Evolutionary conservation across 345 rosid species (phyloP).

Genomic region (Eucalyptus sideroxylon): DNA sequence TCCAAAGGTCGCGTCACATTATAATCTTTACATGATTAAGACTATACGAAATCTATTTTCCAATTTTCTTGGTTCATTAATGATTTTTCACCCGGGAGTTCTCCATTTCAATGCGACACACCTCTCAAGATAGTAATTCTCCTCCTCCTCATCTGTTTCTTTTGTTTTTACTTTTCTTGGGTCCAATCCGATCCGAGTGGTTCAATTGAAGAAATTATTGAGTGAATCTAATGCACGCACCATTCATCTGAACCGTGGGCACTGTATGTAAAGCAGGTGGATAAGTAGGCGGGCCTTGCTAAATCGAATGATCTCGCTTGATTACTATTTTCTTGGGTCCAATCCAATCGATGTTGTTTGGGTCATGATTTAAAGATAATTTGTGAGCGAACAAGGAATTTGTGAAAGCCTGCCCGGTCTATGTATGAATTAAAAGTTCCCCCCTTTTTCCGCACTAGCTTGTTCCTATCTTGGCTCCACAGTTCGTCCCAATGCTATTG

Average conservation of each 20-base stretch:
- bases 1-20: background rate
- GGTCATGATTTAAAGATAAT: background rate
- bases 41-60: background rate
- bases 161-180: background rate
- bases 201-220: background rate
- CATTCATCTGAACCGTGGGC: background rate
- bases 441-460: background rate
- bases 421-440: background rate
- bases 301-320: background rate
- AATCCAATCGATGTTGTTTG: background rate
- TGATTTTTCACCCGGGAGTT: background rate
- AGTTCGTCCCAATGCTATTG: background rate
- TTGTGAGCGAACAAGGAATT: background rate
- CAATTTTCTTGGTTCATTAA: background rate
- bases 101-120: background rate
- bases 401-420: background rate
- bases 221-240: background rate
- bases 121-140: background rate
- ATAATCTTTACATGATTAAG: background rate
- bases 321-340: background rate
- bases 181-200: background rate
- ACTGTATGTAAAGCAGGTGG: background rate
- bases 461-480: background rate
- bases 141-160: background rate
- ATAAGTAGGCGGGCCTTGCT: background rate